Conservation (phyloP, 2,329 filamentous ascomycete genomes). For the Didymellaceae sp. region DNA sequence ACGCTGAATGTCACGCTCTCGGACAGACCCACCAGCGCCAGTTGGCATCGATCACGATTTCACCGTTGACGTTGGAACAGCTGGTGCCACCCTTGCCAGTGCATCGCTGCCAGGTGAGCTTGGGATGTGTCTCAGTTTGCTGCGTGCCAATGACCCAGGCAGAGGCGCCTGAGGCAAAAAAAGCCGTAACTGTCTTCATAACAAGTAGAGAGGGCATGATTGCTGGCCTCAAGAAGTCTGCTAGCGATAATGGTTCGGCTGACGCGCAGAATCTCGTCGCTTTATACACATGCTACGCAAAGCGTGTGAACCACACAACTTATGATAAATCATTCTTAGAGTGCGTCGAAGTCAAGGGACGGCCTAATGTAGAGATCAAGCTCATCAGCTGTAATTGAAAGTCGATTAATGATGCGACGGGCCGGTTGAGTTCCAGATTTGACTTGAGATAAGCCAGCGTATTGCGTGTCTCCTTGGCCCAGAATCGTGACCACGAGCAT, state of each 20-base stretch:
- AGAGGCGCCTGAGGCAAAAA: slow-evolving; percentile 34
- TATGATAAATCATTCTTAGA: too few relatives aligned
- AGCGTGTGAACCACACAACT: too few relatives aligned
- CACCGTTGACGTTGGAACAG: slow-evolving; percentile 43
- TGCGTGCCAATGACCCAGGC: slow-evolving; percentile 29
- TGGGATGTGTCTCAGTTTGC: slow-evolving; percentile 49
- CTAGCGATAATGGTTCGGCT: slow-evolving; percentile 15
- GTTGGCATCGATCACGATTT: slow-evolving; percentile 52
- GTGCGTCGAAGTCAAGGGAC: not conserved
- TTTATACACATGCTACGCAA: too few relatives aligned
- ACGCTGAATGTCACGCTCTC: not conserved
- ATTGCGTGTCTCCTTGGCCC: not conserved
- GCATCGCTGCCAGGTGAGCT: slow-evolving; percentile 47
- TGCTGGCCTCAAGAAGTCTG: not conserved
- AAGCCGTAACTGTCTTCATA: slow-evolving; percentile 29
- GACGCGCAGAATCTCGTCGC: too few relatives aligned
- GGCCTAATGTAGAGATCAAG: not conserved
- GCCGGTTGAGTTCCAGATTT: slow-evolving; percentile 26
- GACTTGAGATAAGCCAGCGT: slow-evolving; percentile 7
- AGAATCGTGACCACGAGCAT: not conserved
- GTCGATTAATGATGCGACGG: slow-evolving; percentile 25
- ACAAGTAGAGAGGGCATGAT: slow-evolving; percentile 32
- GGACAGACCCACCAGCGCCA: slow-evolving; percentile 47
- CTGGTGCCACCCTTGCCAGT: slow-evolving; percentile 42
- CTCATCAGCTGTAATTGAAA: slow-evolving; percentile 14